Evolutionary conservation across 148 eudicot genomes (phyloP).

Genomic region (Fagopyrum tataricum): DNA sequence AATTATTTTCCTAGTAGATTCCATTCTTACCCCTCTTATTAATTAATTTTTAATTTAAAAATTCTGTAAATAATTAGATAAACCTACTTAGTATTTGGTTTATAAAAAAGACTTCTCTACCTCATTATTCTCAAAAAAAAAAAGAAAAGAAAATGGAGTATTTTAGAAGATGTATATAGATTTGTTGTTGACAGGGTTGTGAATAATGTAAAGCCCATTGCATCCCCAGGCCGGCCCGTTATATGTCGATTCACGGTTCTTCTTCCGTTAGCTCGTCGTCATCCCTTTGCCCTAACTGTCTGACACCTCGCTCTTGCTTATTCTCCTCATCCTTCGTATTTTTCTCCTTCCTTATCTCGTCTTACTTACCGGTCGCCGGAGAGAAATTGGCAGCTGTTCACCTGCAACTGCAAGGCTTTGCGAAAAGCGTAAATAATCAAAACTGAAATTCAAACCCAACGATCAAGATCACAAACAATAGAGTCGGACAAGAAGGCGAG

Average conservation of each 20-base stretch:
- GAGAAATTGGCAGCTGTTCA: neutral
- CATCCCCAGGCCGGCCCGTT: neutral
- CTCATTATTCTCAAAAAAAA: too few relatives aligned
- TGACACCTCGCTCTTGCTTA: neutral
- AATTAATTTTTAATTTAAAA: too few relatives aligned
- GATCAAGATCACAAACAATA: neutral
- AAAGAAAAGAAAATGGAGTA: too few relatives aligned
- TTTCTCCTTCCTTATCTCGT: neutral
- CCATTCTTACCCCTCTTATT: too few relatives aligned
- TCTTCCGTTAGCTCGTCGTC: neutral
- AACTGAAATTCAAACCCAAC: neutral
- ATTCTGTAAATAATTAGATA: too few relatives aligned
- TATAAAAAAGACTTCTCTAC: too few relatives aligned
- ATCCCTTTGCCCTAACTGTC: slow-evolving; percentile 9
- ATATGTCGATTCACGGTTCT: neutral
- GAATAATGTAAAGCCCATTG: neutral
- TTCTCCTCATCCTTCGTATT: neutral
- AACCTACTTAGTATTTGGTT: too few relatives aligned
- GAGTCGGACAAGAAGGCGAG: neutral
- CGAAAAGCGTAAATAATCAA: neutral
- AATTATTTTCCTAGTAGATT: too few relatives aligned
- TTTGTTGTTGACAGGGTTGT: neutral
- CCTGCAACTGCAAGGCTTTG: neutral
- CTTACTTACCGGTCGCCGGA: slow-evolving; percentile 11
- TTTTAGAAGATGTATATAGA: too few relatives aligned